phyloP scores from a whole-genome alignment of 2,329 filamentous ascomycete genomes.

The Talaromyces sp. region DNA sequence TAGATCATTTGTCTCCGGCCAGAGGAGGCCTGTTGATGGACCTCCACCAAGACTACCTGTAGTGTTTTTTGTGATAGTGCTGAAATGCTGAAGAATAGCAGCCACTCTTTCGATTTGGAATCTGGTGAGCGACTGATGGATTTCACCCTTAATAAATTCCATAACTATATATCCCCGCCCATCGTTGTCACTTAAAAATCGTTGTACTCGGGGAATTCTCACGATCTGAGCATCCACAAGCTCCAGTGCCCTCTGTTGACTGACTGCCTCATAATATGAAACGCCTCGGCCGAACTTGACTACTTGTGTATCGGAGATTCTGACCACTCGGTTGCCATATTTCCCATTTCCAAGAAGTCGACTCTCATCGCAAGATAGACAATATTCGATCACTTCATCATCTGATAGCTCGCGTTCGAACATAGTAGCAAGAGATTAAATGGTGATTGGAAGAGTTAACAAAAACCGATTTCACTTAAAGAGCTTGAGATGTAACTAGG shows the following conservation, averaged over 20 bases:
- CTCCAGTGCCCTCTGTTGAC: conserved; percentile 18
- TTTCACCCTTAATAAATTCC: conserved; percentile 22
- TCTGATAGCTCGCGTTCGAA: not conserved
- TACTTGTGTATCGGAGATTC: conserved; percentile 20
- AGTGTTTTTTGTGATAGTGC: conserved; percentile 11
- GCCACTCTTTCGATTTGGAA: conserved; percentile 18
- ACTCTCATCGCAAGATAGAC: conserved; percentile 1
- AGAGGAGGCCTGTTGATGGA: conserved; percentile 21
- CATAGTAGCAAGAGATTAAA: not conserved
- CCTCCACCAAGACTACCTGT: conserved; percentile 19
- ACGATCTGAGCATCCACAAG: not conserved
- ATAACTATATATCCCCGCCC: conserved; percentile 24
- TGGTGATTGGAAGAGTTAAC: not conserved
- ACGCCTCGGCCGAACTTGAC: conserved; percentile 20
- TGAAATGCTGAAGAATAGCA: conserved; percentile 20
- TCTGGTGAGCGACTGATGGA: conserved; percentile 21
- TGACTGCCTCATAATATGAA: conserved; percentile 18
- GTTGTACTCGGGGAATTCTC: conserved; percentile 17
- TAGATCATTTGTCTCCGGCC: conserved; percentile 22
- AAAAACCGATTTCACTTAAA: not conserved
- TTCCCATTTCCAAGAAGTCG: conserved; percentile 1
- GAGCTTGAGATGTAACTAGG: not conserved
- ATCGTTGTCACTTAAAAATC: conserved; percentile 20
- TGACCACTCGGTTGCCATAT: conserved; percentile 18
- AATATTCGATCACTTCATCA: conserved; percentile 5